Base-by-base conservation (phyloP, 805 yeast genomes). In the Hanseniaspora nectarophila region DNA sequence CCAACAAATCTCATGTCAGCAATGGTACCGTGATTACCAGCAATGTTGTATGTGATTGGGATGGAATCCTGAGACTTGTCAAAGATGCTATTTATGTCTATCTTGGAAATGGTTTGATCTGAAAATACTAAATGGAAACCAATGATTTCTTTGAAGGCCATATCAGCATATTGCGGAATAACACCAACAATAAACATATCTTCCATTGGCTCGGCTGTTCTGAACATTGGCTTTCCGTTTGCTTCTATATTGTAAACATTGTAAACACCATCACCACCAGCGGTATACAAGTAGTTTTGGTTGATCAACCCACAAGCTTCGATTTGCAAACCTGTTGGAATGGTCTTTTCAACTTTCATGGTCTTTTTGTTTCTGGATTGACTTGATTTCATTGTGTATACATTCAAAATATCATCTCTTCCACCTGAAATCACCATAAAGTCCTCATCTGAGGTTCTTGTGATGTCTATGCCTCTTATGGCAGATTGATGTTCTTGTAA, bases 11-110 rank as follows among this genome's bases (percentile, higher is more conserved):
- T 77, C 70, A 88, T 74, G 63, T 90, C 97, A 2, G 96, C 95
- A 60, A 92, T 81, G 24, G 92, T 90, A 54, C 97, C 97, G 67
- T 90, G 95, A 65, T 88, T 88, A 58, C 97, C 97, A 0, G 96
- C 92, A 58, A 88, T 72, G 39, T 78, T 73, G 52, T 80, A 71
- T 7, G 65, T 59, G 2, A 75, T 62, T 18, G 74, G 72, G n/a
- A 83, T 63, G 26, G 58, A 58, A 7, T 60, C 61, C 4, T 60
- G 59, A 4, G 62, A 60, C 34, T 63, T 61, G 3, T 59, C 43
- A 60, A 56, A 46, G 5, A 40, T 21, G 15, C 40, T 42, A 2
- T 21, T 16, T 2, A 71, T 56, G 39, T 73, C 72, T 23, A 80
- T 62, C 57, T 76, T 71, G 26, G 74, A 71, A 15, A 92, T 66